These are phyloP conservation scores for Combretum micranthum DNA, from an alignment of 345 rosid species.

Conservation along the genomic window DNA sequence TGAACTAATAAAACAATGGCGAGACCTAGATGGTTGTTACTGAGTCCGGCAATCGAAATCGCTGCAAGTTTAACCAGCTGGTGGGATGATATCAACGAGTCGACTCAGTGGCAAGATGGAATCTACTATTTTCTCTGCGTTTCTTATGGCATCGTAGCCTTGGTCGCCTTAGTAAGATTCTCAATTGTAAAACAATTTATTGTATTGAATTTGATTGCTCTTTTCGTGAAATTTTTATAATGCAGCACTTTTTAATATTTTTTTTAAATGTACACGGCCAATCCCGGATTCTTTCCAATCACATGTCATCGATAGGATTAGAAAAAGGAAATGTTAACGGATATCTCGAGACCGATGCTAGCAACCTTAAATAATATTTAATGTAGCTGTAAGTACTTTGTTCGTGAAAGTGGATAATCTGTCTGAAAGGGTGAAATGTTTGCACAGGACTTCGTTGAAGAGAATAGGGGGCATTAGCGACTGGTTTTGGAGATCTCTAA, in stretches of 20 bases:
- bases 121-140: conserved; percentile 35
- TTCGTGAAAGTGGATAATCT: too few species aligned
- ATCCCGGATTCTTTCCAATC: too few species aligned
- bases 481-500: neutral
- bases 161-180: conserved; percentile 30
- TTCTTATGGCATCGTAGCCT: conserved; percentile 38
- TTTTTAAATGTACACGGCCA: too few species aligned
- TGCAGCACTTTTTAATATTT: neutral
- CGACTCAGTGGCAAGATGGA: conserved; percentile 40
- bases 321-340: too few species aligned
- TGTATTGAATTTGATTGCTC: neutral
- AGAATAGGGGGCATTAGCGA: too few species aligned
- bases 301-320: too few species aligned
- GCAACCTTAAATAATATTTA: too few species aligned
- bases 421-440: too few species aligned
- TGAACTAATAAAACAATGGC: neutral
- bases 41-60: conserved; percentile 2
- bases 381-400: too few species aligned
- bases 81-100: conserved; percentile 45
- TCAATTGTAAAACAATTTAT: neutral
- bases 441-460: too few species aligned
- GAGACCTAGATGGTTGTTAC: conserved; percentile 2
- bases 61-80: conserved; percentile 14
- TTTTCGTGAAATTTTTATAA: neutral
- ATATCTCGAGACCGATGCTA: too few species aligned